phyloP scores from a whole-genome alignment of 1,139 yeast species.

The Saccharomyces hybrid region DNA sequence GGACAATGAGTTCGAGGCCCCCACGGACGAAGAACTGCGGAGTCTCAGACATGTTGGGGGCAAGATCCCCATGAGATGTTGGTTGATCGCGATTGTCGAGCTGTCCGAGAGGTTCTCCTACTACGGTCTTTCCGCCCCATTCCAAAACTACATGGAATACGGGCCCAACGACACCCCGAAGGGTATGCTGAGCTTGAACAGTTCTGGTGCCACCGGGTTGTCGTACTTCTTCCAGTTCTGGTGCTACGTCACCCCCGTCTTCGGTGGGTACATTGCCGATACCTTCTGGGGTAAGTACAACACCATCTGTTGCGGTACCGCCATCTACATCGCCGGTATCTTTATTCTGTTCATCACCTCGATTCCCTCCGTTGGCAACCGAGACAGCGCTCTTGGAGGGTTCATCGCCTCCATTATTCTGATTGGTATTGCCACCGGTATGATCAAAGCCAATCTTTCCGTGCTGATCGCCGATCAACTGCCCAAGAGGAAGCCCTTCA shows the following conservation, averaged over 20 bases:
- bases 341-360: conserved; percentile 64
- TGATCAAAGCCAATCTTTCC: conserved; percentile 71
- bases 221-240: conserved; percentile 73
- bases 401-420: conserved; percentile 49
- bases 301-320: conserved; percentile 56
- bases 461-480: conserved; percentile 77
- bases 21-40: conserved; percentile 26
- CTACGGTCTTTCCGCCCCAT: conserved; percentile 70
- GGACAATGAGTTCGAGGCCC: conserved; percentile 18
- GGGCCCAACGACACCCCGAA: conserved; percentile 37
- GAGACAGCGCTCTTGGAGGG: conserved; percentile 35
- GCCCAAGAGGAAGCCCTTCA: conserved; percentile 48
- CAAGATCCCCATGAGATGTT: conserved; percentile 37
- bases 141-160: conserved; percentile 70
- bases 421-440: conserved; percentile 74
- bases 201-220: conserved; percentile 64
- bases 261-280: conserved; percentile 73
- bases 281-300: conserved; percentile 64
- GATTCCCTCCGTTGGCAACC: conserved; percentile 50
- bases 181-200: conserved; percentile 60
- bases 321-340: conserved; percentile 55
- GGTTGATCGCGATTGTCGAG: conserved; percentile 72
- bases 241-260: conserved; percentile 74
- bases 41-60: conserved; percentile 26
- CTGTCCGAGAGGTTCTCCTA: conserved; percentile 76